Percentiles rank a stretch among this genome's conserved stretches.
Evolutionary conservation across 768 basidiomycete species (phyloP).

Genomic region (Tylopilus sp.): DNA sequence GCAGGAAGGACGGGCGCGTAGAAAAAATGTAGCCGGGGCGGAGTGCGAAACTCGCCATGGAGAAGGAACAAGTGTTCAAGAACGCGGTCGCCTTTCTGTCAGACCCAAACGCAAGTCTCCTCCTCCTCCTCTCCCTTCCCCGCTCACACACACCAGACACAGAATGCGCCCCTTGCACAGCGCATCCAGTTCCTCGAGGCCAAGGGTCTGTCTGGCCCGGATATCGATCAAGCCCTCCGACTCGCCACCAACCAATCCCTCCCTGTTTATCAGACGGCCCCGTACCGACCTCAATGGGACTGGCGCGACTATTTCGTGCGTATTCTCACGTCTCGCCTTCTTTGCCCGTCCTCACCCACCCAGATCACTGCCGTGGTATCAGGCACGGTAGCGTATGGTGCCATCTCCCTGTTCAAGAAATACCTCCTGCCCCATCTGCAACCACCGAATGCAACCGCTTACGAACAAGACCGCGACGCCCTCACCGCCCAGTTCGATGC

Average conservation of each 20-base stretch:
- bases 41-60: conserved; percentile 35
- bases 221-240: conserved; percentile 83
- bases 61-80: conserved; percentile 49
- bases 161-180: conserved; percentile 75
- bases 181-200: conserved; percentile 93
- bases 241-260: conserved; percentile 43
- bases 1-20: not conserved
- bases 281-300: conserved; percentile 68
- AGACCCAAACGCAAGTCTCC: conserved; percentile 68
- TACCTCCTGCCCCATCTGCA: conserved; percentile 86
- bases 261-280: conserved; percentile 43
- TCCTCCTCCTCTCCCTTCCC: not conserved
- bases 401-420: conserved; percentile 83
- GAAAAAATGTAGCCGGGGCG: conserved; percentile 27
- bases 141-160: conserved; percentile 47
- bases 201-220: conserved; percentile 78
- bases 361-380: conserved; percentile 94
- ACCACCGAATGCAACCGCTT: conserved; percentile 84
- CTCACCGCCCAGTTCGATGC: conserved; percentile 88
- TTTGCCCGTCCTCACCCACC: conserved; percentile 17
- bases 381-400: conserved; percentile 79
- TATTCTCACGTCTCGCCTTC: not conserved
- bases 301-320: conserved; percentile 98
- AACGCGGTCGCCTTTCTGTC: conserved; percentile 82
- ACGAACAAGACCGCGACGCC: conserved; percentile 83